Evolutionary conservation across 306 rosid genomes (phyloP).

Genomic region (Malus sylvestris): DNA sequence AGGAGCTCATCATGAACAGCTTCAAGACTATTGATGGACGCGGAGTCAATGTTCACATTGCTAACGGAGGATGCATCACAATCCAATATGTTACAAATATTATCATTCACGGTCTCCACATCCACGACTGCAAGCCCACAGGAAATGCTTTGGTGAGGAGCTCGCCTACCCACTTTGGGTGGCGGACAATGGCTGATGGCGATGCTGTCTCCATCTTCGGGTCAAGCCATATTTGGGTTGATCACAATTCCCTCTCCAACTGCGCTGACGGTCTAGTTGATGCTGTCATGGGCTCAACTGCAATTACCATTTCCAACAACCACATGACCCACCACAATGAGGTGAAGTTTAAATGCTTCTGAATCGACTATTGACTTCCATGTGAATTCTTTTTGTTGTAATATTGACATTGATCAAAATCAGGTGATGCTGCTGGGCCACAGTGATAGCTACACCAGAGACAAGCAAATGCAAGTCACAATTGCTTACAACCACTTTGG

Average conservation of each 20-base stretch:
- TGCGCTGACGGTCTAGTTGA: constrained; percentile 98
- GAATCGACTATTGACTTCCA: not conserved
- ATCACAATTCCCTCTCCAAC: constrained; percentile 84
- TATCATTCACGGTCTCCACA: constrained; percentile 80
- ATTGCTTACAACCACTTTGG: constrained; percentile 99
- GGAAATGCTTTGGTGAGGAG: constrained; percentile 98
- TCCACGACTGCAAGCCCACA: constrained; percentile 91
- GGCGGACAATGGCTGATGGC: constrained; percentile 99
- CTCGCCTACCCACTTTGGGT: constrained; percentile 79
- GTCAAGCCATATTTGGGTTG: constrained; percentile 92
- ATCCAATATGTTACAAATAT: constrained; percentile 81
- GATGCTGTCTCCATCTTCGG: constrained; percentile 90
- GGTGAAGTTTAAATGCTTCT: constrained; percentile 29
- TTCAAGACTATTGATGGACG: constrained; percentile 96
- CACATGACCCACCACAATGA: constrained; percentile 98
- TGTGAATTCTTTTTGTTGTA: not conserved
- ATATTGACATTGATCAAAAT: constrained; percentile 20
- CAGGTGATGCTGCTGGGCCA: constrained; percentile 97
- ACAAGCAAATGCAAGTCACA: constrained; percentile 96
- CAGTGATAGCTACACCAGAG: constrained; percentile 84
- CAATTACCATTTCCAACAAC: constrained; percentile 91
- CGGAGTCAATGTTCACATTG: constrained; percentile 87
- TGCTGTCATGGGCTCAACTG: constrained; percentile 96
- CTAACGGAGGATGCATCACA: constrained; percentile 85
- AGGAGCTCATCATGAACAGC: constrained; percentile 88